These are phyloP conservation scores for Hypoxylon sp. DNA, from an alignment of 2,329 filamentous ascomycete genomes.

Conservation along the genomic window DNA sequence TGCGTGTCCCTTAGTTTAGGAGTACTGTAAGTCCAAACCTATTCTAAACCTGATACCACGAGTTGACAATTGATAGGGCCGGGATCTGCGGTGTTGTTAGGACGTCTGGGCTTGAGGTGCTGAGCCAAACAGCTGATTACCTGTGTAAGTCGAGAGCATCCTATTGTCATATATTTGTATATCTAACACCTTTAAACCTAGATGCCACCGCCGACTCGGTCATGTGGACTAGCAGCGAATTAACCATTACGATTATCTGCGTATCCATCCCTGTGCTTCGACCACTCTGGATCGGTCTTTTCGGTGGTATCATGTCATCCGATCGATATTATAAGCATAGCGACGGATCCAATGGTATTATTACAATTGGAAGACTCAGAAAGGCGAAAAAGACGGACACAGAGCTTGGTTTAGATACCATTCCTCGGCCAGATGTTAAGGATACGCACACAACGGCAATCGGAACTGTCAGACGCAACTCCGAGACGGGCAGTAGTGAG, in stretches of 20 bases:
- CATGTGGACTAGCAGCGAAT: constrained; percentile 41
- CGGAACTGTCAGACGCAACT: constrained; percentile 14
- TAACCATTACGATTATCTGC: constrained; percentile 43
- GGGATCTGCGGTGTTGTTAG: constrained; percentile 41
- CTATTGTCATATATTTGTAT: background rate
- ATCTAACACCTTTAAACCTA: constrained; percentile 13
- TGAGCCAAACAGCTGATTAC: constrained; percentile 34
- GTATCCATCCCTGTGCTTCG: constrained; percentile 42
- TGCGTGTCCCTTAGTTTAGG: constrained; percentile 41
- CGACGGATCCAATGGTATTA: constrained; percentile 20
- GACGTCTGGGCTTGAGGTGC: constrained; percentile 29
- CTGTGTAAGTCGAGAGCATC: constrained; percentile 30
- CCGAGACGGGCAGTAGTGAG: constrained; percentile 23
- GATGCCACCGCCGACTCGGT: constrained; percentile 41
- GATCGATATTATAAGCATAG: constrained; percentile 31
- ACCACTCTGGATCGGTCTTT: constrained; percentile 37
- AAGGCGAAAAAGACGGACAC: constrained; percentile 23
- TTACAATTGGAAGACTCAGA: constrained; percentile 30
- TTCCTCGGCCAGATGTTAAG: constrained; percentile 26
- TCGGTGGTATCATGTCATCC: constrained; percentile 19
- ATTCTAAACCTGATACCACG: background rate
- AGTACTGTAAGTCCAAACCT: constrained; percentile 30
- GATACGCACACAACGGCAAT: constrained; percentile 25
- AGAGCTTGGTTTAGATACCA: constrained; percentile 26
- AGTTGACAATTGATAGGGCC: constrained; percentile 28